phyloP scores from a whole-genome alignment of 2,329 filamentous ascomycete genomes.

The Clonostachys byssicola region DNA sequence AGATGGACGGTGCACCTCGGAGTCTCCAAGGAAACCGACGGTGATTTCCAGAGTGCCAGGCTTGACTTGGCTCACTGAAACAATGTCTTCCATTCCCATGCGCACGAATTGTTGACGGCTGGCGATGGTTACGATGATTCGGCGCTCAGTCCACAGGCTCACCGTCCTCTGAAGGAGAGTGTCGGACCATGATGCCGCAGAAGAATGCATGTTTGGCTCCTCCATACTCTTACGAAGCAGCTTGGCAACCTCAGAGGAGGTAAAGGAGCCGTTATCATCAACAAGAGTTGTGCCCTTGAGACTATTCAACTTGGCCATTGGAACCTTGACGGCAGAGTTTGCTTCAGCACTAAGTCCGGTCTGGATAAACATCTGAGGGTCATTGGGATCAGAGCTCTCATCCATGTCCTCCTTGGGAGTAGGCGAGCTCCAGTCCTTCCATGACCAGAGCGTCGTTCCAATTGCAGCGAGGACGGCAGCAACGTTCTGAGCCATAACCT shows the following conservation, averaged over 20 bases:
- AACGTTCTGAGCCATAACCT: conserved; percentile 22
- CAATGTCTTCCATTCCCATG: conserved; percentile 13
- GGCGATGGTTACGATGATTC: conserved; percentile 12
- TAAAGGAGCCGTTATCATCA: conserved; percentile 5
- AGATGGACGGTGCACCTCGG: conserved; percentile 12
- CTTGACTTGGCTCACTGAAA: conserved; percentile 15
- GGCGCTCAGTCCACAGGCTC: conserved; percentile 14
- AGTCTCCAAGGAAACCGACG: conserved; percentile 15
- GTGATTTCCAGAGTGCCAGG: conserved; percentile 13
- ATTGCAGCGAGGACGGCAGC: conserved; percentile 21
- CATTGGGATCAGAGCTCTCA: neutral
- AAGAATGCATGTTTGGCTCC: conserved; percentile 9
- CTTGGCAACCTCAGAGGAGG: conserved; percentile 11
- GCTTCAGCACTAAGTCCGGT: conserved; percentile 1
- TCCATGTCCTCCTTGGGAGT: neutral
- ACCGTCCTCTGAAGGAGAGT: conserved; percentile 11
- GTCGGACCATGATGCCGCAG: conserved; percentile 10
- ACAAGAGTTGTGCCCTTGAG: conserved; percentile 2
- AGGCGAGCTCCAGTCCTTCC: conserved; percentile 13
- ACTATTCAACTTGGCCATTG: neutral
- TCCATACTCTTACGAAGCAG: conserved; percentile 10
- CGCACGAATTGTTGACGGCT: conserved; percentile 16
- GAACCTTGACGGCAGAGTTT: neutral
- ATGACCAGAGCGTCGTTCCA: conserved; percentile 21
- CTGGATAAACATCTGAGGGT: conserved; percentile 5